A percentile compares a stretch with the other conserved stretches of the same genome.
phyloP scores from a whole-genome alignment of 768 basidiomycete genomes.

The Suillus weaverae region DNA sequence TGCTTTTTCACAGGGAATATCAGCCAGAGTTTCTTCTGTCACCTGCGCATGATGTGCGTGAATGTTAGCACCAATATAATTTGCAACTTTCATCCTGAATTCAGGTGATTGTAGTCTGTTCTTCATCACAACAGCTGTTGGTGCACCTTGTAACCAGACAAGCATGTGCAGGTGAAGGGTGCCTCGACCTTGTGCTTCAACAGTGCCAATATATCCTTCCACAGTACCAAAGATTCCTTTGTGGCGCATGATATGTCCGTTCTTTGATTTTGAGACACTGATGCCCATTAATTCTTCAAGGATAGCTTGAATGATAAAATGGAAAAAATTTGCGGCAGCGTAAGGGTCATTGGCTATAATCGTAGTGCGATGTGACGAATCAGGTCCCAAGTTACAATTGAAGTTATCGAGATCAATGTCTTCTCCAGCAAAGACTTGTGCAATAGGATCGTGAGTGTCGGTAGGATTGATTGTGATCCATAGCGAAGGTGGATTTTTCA shows the following conservation, averaged over 20 bases:
- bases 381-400: slow-evolving; percentile 23
- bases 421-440: slow-evolving; percentile 17
- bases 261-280: not conserved
- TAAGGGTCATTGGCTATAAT: slow-evolving; percentile 42
- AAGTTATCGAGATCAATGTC: slow-evolving; percentile 46
- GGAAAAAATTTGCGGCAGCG: slow-evolving; percentile 43
- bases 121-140: not conserved
- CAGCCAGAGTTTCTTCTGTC: not conserved
- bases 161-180: slow-evolving; percentile 21
- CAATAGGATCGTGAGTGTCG: slow-evolving; percentile 42
- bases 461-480: slow-evolving; percentile 45
- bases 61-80: not conserved
- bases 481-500: slow-evolving; percentile 24
- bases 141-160: not conserved
- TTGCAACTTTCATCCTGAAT: no score
- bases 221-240: slow-evolving; percentile 33
- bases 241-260: not conserved
- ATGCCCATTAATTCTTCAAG: slow-evolving; percentile 37
- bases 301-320: slow-evolving; percentile 33
- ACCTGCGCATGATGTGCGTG: not conserved
- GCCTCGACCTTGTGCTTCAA: slow-evolving; percentile 43
- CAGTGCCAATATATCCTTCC: slow-evolving; percentile 26
- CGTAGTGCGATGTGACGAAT: slow-evolving; percentile 9
- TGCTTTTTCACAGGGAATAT: not conserved
- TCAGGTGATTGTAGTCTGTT: no score